These are phyloP conservation scores for Anastatica hierochuntica DNA, from an alignment of 345 rosid species.

Conservation along the genomic window DNA sequence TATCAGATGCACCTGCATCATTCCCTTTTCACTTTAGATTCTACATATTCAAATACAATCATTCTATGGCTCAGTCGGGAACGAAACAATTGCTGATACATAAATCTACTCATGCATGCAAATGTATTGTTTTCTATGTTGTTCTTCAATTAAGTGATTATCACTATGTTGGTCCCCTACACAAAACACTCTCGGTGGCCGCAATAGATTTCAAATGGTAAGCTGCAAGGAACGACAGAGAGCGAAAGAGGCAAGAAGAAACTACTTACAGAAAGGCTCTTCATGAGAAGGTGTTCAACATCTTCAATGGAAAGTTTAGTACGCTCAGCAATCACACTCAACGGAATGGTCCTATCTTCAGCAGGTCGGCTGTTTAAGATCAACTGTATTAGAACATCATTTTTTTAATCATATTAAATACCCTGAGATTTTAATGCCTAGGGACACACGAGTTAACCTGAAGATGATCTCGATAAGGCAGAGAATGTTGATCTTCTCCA, in stretches of 20 bases:
- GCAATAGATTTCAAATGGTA: neutral
- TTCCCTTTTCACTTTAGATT: constrained; percentile 3
- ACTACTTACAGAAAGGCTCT: constrained; percentile 86
- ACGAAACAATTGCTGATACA: neutral
- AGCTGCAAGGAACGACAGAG: constrained; percentile 6
- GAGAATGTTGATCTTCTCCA: constrained; percentile 96
- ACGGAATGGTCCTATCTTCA: constrained; percentile 91
- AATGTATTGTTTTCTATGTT: neutral
- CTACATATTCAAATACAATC: neutral
- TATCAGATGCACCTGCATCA: constrained; percentile 82
- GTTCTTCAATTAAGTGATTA: neutral
- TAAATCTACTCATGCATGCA: neutral
- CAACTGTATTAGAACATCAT: neutral
- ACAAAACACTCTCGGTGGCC: neutral
- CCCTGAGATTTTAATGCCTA: neutral
- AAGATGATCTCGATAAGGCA: constrained; percentile 97
- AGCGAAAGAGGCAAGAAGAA: constrained; percentile 1
- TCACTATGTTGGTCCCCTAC: neutral
- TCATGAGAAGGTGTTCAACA: constrained; percentile 97
- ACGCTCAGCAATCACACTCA: constrained; percentile 76
- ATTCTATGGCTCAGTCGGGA: neutral
- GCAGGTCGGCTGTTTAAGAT: constrained; percentile 65
- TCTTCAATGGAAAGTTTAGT: constrained; percentile 80
- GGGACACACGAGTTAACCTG: constrained; percentile 48
- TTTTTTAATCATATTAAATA: neutral